Evolutionary conservation across 2,329 filamentous ascomycete species (phyloP).

Genomic region (Beauveria brongniartii): DNA sequence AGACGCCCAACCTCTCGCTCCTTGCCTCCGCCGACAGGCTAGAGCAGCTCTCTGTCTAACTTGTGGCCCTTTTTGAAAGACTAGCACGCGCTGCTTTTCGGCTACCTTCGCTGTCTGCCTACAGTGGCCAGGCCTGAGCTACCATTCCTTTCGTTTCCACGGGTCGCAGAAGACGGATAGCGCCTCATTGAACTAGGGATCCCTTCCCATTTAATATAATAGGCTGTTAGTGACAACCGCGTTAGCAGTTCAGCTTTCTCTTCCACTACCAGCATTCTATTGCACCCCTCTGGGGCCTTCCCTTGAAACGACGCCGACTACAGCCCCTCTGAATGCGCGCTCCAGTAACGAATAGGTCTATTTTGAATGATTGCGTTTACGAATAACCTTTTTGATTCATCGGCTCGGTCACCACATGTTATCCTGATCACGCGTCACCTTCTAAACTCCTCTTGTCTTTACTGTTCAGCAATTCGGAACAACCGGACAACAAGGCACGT

Average conservation of each 20-base stretch:
- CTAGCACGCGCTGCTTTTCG: no score
- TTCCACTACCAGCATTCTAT: neutral
- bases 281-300: neutral
- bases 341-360: neutral
- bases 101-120: neutral
- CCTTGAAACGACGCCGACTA: neutral
- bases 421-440: neutral
- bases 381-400: neutral
- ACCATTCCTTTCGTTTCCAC: neutral
- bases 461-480: neutral
- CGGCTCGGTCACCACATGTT: neutral
- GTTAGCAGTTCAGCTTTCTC: neutral
- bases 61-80: neutral
- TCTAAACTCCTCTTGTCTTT: neutral
- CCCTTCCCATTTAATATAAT: neutral
- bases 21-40: neutral
- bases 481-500: neutral
- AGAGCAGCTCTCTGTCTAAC: neutral
- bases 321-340: neutral
- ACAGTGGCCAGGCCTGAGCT: neutral
- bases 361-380: neutral
- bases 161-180: neutral
- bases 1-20: neutral
- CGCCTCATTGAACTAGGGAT: neutral
- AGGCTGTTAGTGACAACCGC: neutral